Evolutionary conservation across 192 early-diverging fungal species (phyloP).

Genomic region (Phycomyces nitens): DNA sequence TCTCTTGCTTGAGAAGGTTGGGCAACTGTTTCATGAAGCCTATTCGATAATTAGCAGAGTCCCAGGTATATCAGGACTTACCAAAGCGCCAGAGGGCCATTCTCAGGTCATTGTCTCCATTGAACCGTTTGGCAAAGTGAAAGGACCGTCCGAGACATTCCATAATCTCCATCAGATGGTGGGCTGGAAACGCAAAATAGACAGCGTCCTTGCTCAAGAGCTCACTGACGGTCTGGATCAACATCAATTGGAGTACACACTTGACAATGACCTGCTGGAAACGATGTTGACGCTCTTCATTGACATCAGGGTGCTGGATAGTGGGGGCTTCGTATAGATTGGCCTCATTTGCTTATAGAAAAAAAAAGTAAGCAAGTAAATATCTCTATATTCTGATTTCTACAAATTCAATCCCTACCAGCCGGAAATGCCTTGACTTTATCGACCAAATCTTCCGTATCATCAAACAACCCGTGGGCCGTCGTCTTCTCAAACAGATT

Average conservation of each 20-base stretch:
- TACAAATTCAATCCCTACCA: neutral
- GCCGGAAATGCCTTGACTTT: conserved; percentile 8
- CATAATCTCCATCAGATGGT: conserved; percentile 71
- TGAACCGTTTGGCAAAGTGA: conserved; percentile 79
- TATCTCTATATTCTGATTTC: neutral
- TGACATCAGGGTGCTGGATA: conserved; percentile 22
- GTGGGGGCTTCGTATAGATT: conserved; percentile 6
- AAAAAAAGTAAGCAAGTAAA: conserved; percentile 11
- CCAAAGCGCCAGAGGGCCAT: conserved; percentile 70
- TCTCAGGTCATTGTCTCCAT: conserved; percentile 71
- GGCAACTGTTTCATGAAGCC: conserved; percentile 90
- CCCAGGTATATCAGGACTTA: too few relatives aligned
- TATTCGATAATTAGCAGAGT: conserved; percentile 8
- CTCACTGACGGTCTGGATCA: conserved; percentile 89
- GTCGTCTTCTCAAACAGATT: conserved; percentile 79
- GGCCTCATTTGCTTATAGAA: too few relatives aligned
- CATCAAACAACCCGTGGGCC: conserved; percentile 66
- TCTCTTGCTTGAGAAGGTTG: conserved; percentile 90
- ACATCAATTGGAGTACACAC: conserved; percentile 82
- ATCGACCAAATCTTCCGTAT: conserved; percentile 36
- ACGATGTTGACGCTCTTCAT: conserved; percentile 58
- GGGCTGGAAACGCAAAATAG: conserved; percentile 50
- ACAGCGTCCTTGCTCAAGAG: conserved; percentile 56
- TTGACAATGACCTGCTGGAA: conserved; percentile 86
- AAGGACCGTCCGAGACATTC: conserved; percentile 79